A percentile compares a stretch with the other conserved stretches of the same genome.
Evolutionary conservation across 192 early-diverging fungal species (phyloP).

Genomic region (Polychytrium aggregatum): DNA sequence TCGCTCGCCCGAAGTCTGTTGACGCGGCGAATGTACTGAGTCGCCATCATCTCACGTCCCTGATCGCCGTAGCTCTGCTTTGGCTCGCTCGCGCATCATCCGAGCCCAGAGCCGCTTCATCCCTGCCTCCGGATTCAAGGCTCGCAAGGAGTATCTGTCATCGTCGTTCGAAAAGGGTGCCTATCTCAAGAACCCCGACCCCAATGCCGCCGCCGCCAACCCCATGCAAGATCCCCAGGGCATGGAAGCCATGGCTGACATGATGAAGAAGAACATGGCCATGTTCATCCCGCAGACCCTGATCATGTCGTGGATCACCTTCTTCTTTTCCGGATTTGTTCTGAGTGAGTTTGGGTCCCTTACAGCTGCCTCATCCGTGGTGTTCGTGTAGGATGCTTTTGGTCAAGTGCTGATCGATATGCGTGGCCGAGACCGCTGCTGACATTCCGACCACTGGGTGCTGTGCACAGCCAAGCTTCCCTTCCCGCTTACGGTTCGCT

Average conservation of each 20-base stretch:
- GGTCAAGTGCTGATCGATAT: not conserved
- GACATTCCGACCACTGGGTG: too few species aligned
- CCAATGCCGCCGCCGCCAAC: slow-evolving; percentile 53
- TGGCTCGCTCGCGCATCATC: slow-evolving; percentile 61
- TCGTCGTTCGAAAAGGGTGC: slow-evolving; percentile 69
- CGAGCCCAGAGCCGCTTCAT: slow-evolving; percentile 50
- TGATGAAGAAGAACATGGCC: slow-evolving; percentile 95
- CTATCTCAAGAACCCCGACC: slow-evolving; percentile 78
- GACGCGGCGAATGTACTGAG: too few species aligned
- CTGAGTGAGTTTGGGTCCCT: slow-evolving; percentile 49
- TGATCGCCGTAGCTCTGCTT: slow-evolving; percentile 24
- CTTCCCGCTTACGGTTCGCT: slow-evolving; percentile 89
- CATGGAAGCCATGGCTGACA: slow-evolving; percentile 95
- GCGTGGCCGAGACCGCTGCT: too few species aligned
- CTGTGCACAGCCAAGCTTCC: slow-evolving; percentile 74
- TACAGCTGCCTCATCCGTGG: not conserved
- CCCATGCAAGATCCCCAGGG: slow-evolving; percentile 84
- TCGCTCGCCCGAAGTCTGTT: too few species aligned
- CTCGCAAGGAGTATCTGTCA: slow-evolving; percentile 59
- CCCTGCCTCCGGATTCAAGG: slow-evolving; percentile 56
- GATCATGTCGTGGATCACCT: slow-evolving; percentile 98
- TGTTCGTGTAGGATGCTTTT: not conserved
- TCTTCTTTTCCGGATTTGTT: slow-evolving; percentile 97
- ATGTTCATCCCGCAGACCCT: slow-evolving; percentile 97
- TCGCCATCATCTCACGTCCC: not conserved